phyloP scores from a whole-genome alignment of 1,139 yeast species.

The Geotrichum fermentans region DNA sequence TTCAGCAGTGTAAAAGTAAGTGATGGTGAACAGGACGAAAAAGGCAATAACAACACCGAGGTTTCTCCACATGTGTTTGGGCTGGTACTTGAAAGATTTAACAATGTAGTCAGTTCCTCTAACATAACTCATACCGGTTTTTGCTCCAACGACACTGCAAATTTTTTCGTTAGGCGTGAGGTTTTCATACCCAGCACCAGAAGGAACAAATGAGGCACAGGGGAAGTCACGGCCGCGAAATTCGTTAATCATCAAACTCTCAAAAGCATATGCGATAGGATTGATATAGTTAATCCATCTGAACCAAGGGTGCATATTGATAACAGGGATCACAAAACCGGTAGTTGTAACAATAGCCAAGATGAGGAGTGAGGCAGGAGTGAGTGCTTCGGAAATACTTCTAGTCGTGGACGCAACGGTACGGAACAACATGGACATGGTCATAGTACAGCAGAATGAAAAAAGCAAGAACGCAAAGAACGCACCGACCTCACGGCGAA shows the following conservation, averaged over 20 bases:
- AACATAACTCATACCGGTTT: slow-evolving; percentile 52
- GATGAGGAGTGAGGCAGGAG: slow-evolving; percentile 62
- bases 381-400: slow-evolving; percentile 62
- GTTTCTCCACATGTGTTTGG: slow-evolving; percentile 75
- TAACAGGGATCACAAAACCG: slow-evolving; percentile 70
- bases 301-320: slow-evolving; percentile 70
- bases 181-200: slow-evolving; percentile 45
- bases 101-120: slow-evolving; percentile 55
- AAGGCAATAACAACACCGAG: slow-evolving; percentile 65
- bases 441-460: slow-evolving; percentile 50
- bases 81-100: slow-evolving; percentile 46
- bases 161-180: slow-evolving; percentile 43
- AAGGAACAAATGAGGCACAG: slow-evolving; percentile 50
- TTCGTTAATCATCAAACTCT: slow-evolving; percentile 62
- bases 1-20: slow-evolving; percentile 58
- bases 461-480: slow-evolving; percentile 64
- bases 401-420: slow-evolving; percentile 61
- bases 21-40: slow-evolving; percentile 49
- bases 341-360: slow-evolving; percentile 62
- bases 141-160: slow-evolving; percentile 62
- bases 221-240: slow-evolving; percentile 44
- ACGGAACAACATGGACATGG: slow-evolving; percentile 70
- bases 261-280: slow-evolving; percentile 67
- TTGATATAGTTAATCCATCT: slow-evolving; percentile 73
- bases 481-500: slow-evolving; percentile 60